Evolutionary conservation across 805 yeast genomes (phyloP).

Genomic region (Pichia ethanolica): DNA sequence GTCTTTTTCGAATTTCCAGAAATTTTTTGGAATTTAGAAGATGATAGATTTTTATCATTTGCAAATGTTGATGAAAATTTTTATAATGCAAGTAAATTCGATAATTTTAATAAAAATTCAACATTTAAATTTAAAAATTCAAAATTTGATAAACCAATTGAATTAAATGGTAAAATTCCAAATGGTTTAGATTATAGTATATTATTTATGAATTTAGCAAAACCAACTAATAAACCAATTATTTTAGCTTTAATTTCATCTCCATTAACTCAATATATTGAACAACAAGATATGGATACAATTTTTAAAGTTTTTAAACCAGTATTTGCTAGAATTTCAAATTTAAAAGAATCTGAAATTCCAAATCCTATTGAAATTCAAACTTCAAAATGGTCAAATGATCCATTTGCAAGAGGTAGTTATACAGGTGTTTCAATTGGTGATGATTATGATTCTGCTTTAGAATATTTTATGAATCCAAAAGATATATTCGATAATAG

Average conservation of each 20-base stretch:
- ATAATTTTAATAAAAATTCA: background rate
- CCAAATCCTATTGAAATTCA: slow-evolving; percentile 21
- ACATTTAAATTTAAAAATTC: background rate
- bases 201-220: slow-evolving; percentile 24
- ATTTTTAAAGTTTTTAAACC: slow-evolving; percentile 44
- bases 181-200: slow-evolving; percentile 23
- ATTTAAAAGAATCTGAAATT: slow-evolving; percentile 15
- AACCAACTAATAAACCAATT: slow-evolving; percentile 29
- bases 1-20: slow-evolving; percentile 39
- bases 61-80: slow-evolving; percentile 24
- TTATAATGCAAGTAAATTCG: slow-evolving; percentile 9
- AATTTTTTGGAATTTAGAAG: slow-evolving; percentile 37
- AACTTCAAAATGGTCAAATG: slow-evolving; percentile 42
- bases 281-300: slow-evolving; percentile 21
- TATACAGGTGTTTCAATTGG: slow-evolving; percentile 26
- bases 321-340: slow-evolving; percentile 28
- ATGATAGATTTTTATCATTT: slow-evolving; percentile 27
- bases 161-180: slow-evolving; percentile 11
- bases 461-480: slow-evolving; percentile 32
- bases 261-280: slow-evolving; percentile 44
- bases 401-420: slow-evolving; percentile 47
- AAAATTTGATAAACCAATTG: slow-evolving; percentile 9
- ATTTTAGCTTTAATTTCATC: slow-evolving; percentile 41
- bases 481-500: slow-evolving; percentile 33
- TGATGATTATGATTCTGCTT: slow-evolving; percentile 22